Percentiles rank a stretch among this genome's conserved stretches.
phyloP scores from a whole-genome alignment of 345 rosid species.

The Salix exigua region DNA sequence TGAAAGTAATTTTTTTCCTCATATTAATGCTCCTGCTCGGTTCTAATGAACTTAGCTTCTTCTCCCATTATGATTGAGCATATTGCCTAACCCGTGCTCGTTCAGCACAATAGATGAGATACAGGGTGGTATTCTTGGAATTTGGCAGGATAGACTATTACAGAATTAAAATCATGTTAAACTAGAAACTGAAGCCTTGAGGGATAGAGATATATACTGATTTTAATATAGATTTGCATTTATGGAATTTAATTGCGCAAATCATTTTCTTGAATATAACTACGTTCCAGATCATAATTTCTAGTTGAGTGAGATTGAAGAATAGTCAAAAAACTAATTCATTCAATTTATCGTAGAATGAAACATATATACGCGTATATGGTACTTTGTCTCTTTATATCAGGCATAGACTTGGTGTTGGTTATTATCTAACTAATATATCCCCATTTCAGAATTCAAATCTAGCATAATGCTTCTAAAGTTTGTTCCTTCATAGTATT shows the following conservation, averaged over 20 bases:
- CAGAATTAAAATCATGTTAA: too few relatives aligned
- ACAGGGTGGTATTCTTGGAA: too few relatives aligned
- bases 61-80: too few relatives aligned
- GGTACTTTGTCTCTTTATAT: neutral
- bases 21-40: neutral
- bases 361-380: neutral
- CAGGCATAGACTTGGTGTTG: neutral
- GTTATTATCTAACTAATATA: too few relatives aligned
- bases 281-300: neutral
- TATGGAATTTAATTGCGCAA: neutral
- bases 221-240: neutral
- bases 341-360: neutral
- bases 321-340: neutral
- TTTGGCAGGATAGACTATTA: too few relatives aligned
- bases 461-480: conserved; percentile 1
- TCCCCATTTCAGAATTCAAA: neutral
- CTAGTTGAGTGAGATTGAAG: neutral
- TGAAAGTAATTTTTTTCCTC: neutral
- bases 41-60: neutral
- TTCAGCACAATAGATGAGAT: too few relatives aligned
- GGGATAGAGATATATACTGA: too few relatives aligned
- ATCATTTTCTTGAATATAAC: neutral
- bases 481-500: too few relatives aligned
- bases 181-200: too few relatives aligned
- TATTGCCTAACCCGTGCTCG: too few relatives aligned